A percentile compares a stretch with the other conserved stretches of the same genome.
Conservation (phyloP, 163 green algal species). For the Chlamydomonas reinhardtii region DNA sequence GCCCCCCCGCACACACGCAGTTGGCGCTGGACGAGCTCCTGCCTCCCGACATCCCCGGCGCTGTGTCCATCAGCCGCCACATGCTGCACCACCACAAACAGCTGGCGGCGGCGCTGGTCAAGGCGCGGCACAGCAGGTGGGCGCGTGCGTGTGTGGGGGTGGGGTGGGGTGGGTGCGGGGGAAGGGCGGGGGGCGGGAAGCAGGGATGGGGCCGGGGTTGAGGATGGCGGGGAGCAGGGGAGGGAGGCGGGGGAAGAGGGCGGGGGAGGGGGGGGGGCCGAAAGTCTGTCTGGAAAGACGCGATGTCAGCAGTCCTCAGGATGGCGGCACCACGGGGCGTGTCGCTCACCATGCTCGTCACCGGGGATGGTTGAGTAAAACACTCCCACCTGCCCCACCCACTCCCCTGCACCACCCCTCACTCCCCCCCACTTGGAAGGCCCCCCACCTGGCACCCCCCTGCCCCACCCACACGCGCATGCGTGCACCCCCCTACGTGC, state of each 20-base stretch:
- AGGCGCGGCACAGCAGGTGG: constrained; percentile 38
- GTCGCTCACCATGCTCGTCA: no score
- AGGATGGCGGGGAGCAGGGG: not conserved
- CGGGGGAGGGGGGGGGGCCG: no score
- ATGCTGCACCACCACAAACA: constrained; percentile 35
- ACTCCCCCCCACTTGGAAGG: no score
- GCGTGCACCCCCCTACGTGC: no score
- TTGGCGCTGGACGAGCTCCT: constrained; percentile 48
- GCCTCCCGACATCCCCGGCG: not conserved
- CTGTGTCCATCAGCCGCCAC: constrained; percentile 13
- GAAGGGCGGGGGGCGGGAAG: not conserved
- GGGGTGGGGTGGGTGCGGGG: not conserved
- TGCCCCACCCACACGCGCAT: no score
- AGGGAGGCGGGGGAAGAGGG: not conserved
- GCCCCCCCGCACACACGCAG: not conserved
- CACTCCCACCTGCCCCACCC: no score
- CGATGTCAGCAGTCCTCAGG: no score
- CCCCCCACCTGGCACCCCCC: no score
- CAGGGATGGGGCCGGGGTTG: not conserved
- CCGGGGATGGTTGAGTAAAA: no score
- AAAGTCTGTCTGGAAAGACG: no score
- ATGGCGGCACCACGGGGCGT: no score
- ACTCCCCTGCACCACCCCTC: no score
- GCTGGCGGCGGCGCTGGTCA: constrained; percentile 34
- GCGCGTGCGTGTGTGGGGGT: not conserved